phyloP scores from a whole-genome alignment of 805 yeast species.

The Teunomyces atbi region DNA sequence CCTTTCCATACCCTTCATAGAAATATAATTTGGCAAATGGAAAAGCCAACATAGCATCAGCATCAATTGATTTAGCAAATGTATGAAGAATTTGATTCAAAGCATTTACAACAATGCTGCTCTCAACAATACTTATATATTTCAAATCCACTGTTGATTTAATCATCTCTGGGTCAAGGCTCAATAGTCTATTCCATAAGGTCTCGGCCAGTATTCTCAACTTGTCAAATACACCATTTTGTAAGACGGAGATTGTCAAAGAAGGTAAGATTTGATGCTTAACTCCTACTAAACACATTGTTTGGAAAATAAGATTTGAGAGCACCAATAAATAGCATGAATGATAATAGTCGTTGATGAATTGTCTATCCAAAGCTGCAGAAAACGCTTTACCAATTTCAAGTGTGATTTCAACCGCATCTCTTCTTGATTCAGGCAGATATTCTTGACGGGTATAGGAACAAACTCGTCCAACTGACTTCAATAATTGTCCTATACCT shows the following conservation, averaged over 20 bases:
- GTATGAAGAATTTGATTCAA: conserved; percentile 43
- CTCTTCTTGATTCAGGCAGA: conserved; percentile 27
- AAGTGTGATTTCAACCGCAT: conserved; percentile 42
- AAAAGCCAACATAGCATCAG: conserved; percentile 33
- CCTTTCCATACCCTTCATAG: conserved; percentile 8
- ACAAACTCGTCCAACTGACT: conserved; percentile 44
- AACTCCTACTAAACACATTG: conserved; percentile 25
- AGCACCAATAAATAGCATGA: conserved; percentile 34
- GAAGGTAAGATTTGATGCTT: conserved; percentile 34
- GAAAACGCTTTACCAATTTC: conserved; percentile 27
- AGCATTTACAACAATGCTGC: conserved; percentile 40
- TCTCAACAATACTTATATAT: conserved; percentile 33
- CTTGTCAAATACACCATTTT: conserved; percentile 45
- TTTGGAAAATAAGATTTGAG: conserved; percentile 32
- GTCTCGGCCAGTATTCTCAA: conserved; percentile 25
- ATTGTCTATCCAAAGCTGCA: conserved; percentile 19
- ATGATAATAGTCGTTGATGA: conserved; percentile 15
- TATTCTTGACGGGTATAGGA: conserved; percentile 50
- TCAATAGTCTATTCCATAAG: conserved; percentile 23
- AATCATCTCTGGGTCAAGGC: conserved; percentile 12
- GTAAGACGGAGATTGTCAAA: conserved; percentile 49
- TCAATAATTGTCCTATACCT: conserved; percentile 39
- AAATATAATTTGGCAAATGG: conserved; percentile 33
- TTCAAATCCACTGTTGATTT: conserved; percentile 27
- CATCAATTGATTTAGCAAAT: conserved; percentile 44